Conservation (phyloP, 441 rosid species). For the Arabidopsis hybrid region DNA sequence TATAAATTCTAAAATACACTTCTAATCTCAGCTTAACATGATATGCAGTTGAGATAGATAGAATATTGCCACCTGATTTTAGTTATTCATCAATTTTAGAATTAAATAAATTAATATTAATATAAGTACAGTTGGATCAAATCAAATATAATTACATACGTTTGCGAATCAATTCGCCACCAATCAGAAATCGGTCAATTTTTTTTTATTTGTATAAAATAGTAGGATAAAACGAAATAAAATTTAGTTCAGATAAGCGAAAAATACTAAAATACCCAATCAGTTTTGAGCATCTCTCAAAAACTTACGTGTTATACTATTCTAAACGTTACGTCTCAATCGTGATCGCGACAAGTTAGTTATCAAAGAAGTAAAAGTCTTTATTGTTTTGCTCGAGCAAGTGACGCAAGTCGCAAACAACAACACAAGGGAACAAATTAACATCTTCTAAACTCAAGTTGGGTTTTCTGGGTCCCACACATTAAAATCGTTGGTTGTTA, state of each 20-base stretch:
- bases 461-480: slow-evolving; percentile 28
- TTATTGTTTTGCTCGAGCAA: not conserved
- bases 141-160: not conserved
- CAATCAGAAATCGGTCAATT: slow-evolving; percentile 2
- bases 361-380: slow-evolving; percentile 10
- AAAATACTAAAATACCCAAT: slow-evolving; percentile 1
- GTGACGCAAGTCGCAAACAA: slow-evolving; percentile 16
- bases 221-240: not conserved
- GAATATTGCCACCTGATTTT: not conserved
- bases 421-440: too few relatives aligned
- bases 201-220: not conserved
- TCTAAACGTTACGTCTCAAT: slow-evolving; percentile 19
- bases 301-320: not conserved
- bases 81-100: not conserved
- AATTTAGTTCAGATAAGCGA: not conserved
- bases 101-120: not conserved
- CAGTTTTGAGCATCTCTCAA: not conserved
- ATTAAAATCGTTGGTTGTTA: not conserved
- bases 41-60: too few relatives aligned
- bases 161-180: not conserved
- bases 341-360: slow-evolving; percentile 10
- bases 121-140: not conserved
- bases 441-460: slow-evolving; percentile 10
- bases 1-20: too few relatives aligned
- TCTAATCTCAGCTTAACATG: too few relatives aligned